Evolutionary conservation across 345 rosid species (phyloP).

Genomic region (Clarkia xantiana): DNA sequence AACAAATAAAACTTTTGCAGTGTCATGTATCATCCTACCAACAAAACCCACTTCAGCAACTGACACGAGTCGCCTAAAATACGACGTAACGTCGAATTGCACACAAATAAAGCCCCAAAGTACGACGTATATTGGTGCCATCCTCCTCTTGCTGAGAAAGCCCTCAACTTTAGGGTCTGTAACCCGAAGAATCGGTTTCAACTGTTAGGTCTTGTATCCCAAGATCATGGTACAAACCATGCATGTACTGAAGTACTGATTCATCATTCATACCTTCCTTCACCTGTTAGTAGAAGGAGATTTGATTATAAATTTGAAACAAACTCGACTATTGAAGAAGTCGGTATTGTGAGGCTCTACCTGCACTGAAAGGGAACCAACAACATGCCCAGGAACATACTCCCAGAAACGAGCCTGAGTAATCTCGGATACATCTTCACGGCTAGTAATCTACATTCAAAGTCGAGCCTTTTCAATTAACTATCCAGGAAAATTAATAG

Average conservation of each 20-base stretch:
- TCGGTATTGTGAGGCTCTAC: constrained; percentile 16
- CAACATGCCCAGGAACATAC: constrained; percentile 79
- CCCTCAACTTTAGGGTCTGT: too few species aligned
- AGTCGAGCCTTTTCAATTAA: not conserved
- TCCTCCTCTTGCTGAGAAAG: too few species aligned
- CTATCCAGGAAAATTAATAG: not conserved
- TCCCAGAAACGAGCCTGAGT: constrained; percentile 90
- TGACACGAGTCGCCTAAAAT: too few species aligned
- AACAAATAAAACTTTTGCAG: too few species aligned
- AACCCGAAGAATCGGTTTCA: constrained; percentile 29
- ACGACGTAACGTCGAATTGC: too few species aligned
- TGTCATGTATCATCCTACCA: too few species aligned
- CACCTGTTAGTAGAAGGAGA: constrained; percentile 27
- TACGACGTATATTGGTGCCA: too few species aligned
- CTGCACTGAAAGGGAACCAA: constrained; percentile 72
- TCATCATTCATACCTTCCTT: constrained; percentile 53
- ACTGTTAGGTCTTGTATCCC: constrained; percentile 79
- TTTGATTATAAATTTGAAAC: not conserved
- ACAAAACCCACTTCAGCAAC: too few species aligned
- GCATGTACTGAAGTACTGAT: constrained; percentile 37
- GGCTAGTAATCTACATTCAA: constrained; percentile 42
- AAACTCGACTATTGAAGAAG: constrained; percentile 1
- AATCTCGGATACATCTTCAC: constrained; percentile 64
- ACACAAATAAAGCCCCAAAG: too few species aligned
- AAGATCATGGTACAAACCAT: constrained; percentile 64